A percentile compares a stretch with the other conserved stretches of the same genome.
These are phyloP conservation scores for Limonomyces culmigenus DNA, from an alignment of 1,284 basidiomycete species.

Conservation along the genomic window DNA sequence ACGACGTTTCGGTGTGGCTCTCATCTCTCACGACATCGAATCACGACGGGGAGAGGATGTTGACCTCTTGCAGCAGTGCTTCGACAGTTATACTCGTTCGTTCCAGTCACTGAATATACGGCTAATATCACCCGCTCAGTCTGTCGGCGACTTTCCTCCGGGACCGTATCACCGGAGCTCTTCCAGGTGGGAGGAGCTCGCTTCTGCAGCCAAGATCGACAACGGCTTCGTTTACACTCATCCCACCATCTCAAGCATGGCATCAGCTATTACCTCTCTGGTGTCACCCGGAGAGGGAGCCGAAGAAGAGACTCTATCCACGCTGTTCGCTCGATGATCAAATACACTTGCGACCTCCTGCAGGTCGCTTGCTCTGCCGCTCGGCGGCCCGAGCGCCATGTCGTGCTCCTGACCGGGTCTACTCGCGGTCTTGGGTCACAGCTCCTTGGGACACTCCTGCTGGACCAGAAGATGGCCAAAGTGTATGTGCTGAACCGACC, in stretches of 20 bases:
- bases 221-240: constrained; percentile 1
- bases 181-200: constrained; percentile 5
- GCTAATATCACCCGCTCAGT: constrained; percentile 10
- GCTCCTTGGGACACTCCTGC: constrained; percentile 12
- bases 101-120: no score
- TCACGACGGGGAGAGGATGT: no score
- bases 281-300: background rate
- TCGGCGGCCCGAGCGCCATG: constrained; percentile 5
- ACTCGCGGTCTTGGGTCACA: constrained; percentile 17
- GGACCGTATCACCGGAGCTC: constrained; percentile 14
- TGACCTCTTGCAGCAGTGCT: constrained; percentile 18
- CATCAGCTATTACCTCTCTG: background rate
- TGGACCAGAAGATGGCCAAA: constrained; percentile 5
- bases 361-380: background rate
- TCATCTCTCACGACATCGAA: no score
- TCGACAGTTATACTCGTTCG: constrained; percentile 23
- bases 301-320: background rate
- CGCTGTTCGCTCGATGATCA: background rate
- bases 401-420: constrained; percentile 16
- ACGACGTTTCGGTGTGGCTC: no score
- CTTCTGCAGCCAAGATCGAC: background rate
- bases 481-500: constrained; percentile 14
- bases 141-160: constrained; percentile 17
- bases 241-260: background rate
- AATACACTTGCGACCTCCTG: background rate